phyloP scores from a whole-genome alignment of 768 basidiomycete genomes.

The Cantharellus anzutake region DNA sequence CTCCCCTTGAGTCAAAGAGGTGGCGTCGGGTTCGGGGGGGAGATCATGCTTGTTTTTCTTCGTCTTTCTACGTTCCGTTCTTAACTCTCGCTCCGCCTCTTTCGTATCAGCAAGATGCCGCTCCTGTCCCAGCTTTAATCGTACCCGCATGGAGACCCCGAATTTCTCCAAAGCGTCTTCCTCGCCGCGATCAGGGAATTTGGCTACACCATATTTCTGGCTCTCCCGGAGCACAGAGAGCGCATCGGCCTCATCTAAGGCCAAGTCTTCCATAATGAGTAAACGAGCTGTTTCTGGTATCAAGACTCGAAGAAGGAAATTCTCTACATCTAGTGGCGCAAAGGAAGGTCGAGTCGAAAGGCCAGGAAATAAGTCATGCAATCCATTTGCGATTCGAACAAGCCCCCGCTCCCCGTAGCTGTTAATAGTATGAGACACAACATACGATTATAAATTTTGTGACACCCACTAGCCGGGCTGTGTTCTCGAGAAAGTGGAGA shows the following conservation, averaged over 20 bases:
- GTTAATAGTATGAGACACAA: neutral
- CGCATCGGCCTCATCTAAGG: conserved; percentile 26
- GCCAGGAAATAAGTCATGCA: conserved; percentile 59
- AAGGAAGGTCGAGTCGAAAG: conserved; percentile 23
- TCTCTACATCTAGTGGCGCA: conserved; percentile 45
- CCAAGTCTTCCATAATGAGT: conserved; percentile 66
- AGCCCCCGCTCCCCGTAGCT: conserved; percentile 82
- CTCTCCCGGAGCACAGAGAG: conserved; percentile 51
- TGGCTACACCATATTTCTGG: conserved; percentile 62
- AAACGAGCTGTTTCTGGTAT: conserved; percentile 71
- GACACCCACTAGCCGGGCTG: conserved; percentile 76
- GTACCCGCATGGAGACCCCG: neutral
- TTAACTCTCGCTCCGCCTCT: neutral
- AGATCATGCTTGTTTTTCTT: neutral
- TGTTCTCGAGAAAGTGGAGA: conserved; percentile 57
- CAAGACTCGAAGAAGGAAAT: conserved; percentile 71
- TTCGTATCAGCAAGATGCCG: neutral
- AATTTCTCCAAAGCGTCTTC: conserved; percentile 11
- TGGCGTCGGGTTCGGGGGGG: too few relatives aligned
- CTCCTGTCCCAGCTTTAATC: neutral
- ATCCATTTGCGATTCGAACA: conserved; percentile 56
- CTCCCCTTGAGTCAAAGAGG: too few relatives aligned
- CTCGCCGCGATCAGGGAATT: conserved; percentile 55
- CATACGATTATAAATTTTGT: neutral
- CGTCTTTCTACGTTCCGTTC: neutral